Base-by-base conservation (phyloP, 192 early-diverging fungal genomes). In the Phycomyces nitens region DNA sequence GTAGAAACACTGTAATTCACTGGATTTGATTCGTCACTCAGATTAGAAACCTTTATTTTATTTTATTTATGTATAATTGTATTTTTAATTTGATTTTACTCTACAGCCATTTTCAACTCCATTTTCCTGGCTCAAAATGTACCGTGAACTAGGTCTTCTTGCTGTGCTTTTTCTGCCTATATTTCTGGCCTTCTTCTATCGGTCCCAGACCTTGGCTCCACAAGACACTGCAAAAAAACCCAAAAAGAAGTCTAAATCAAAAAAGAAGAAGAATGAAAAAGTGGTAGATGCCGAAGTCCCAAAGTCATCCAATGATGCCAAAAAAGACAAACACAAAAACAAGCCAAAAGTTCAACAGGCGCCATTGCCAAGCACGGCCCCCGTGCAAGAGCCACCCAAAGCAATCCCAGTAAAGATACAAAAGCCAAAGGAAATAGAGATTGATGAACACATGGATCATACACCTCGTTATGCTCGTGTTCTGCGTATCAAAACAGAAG, bases 371-470 rank as follows among this genome's bases (percentile, higher is more conserved):
- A 22, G 16, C 18, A 21, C 47, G 3, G 11, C 10, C 11, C 47
- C 47, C 20, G 52, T 64, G 11, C 14, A 50, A 34, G 60, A 53
- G 15, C 18, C 20, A 23, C 53, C 53, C 18, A 53, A 53, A 55
- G 42, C 40, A 22, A 27, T n/a, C 11, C 22, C 40, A 3, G 23
- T 42, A 1, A 34, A 39, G 29, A 55, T 34, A 18, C 16, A 54
- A 27, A 29, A 39, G n/a, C 53, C 29, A 7, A 41, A 16, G 20
- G 52, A 64, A 40, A 26, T 40, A 22, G 55, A 62, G 3, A 62
- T 72, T 23, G 70, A 72, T 23, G 53, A 72, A 15, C 59, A 72
- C 41, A 62, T 72, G 59, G 70, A 72, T 53, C 23, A 18, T 8
- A 72, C 65, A 10, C 14, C 23, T 15, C 44, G 41, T 3, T 72